A percentile compares a stretch with the other conserved stretches of the same genome.
Conservation (phyloP, 1,284 basidiomycete species). For the Cutaneotrichosporon spelunceum region DNA sequence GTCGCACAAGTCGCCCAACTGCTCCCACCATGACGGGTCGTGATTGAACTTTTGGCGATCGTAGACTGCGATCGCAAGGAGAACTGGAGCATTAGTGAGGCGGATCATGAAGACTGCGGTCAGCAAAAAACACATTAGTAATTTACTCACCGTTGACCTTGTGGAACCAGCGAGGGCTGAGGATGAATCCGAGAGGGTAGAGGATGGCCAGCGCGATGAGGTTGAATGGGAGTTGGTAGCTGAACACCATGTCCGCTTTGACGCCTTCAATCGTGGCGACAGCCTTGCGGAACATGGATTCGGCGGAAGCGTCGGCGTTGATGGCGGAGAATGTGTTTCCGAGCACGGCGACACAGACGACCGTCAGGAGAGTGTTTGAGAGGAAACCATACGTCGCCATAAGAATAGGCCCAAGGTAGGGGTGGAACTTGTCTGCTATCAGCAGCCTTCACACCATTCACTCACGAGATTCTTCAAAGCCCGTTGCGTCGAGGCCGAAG, state of each 20-base stretch:
- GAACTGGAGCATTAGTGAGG: slow-evolving; percentile 77
- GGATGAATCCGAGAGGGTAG: slow-evolving; percentile 73
- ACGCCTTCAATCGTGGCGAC: slow-evolving; percentile 81
- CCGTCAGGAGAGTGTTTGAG: slow-evolving; percentile 66
- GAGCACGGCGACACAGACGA: slow-evolving; percentile 64
- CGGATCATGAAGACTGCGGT: slow-evolving; percentile 54
- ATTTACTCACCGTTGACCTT: slow-evolving; percentile 58
- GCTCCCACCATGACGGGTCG: slow-evolving; percentile 64
- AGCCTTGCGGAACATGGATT: slow-evolving; percentile 90
- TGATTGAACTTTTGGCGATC: slow-evolving; percentile 70
- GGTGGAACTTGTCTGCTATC: slow-evolving; percentile 64
- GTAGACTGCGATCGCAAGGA: slow-evolving; percentile 74
- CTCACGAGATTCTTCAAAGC: slow-evolving; percentile 72
- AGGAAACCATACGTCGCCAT: slow-evolving; percentile 79
- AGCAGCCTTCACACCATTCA: slow-evolving; percentile 25
- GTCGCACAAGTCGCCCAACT: slow-evolving; percentile 63
- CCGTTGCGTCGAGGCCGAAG: slow-evolving; percentile 84
- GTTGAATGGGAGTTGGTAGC: slow-evolving; percentile 88
- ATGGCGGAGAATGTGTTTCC: slow-evolving; percentile 90
- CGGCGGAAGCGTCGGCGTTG: slow-evolving; percentile 84
- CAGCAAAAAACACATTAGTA: not conserved
- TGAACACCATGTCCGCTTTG: slow-evolving; percentile 73
- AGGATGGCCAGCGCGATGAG: slow-evolving; percentile 74
- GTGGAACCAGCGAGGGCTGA: slow-evolving; percentile 64
- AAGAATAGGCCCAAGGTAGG: slow-evolving; percentile 75